Evolutionary conservation across 1,139 yeast species (phyloP).

Genomic region (Suhomyces chickasaworum): DNA sequence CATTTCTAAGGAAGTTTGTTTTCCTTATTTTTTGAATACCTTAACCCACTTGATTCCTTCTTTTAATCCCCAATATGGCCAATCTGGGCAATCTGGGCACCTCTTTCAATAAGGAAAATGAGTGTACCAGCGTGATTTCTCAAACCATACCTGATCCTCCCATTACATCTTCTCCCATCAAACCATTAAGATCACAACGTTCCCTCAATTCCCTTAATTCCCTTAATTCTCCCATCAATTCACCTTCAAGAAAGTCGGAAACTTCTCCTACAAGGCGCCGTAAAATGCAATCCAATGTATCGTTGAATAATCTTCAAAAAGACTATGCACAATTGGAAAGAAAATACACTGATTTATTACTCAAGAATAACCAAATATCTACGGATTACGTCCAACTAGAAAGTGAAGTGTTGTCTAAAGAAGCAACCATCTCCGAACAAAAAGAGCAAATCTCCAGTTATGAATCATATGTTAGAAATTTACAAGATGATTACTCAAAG

Average conservation of each 20-base stretch:
- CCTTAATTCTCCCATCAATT: constrained; percentile 9
- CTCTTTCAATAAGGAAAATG: constrained; percentile 16
- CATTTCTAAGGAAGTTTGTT: not conserved
- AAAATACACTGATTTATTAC: constrained; percentile 31
- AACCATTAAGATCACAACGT: constrained; percentile 15
- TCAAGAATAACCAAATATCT: constrained; percentile 23
- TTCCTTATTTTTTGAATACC: not conserved
- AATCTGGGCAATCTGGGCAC: constrained; percentile 14
- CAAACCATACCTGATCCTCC: constrained; percentile 10
- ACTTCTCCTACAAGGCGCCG: constrained; percentile 10
- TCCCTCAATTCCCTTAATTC: constrained; percentile 13
- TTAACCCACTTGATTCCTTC: constrained; percentile 7
- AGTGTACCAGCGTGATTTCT: constrained; percentile 15
- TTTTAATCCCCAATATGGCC: constrained; percentile 11
- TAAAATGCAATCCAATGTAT: constrained; percentile 9
- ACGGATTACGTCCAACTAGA: constrained; percentile 28
- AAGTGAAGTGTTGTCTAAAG: constrained; percentile 24
- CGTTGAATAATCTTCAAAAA: constrained; percentile 11
- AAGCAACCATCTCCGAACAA: constrained; percentile 22
- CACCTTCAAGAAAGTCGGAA: constrained; percentile 8
- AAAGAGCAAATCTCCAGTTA: constrained; percentile 22
- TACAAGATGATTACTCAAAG: constrained; percentile 27
- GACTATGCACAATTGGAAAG: constrained; percentile 23
- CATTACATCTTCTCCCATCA: constrained; percentile 7
- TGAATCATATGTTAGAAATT: constrained; percentile 25